Conservation (phyloP, 164 flowering plant species). For the Magnolia kwangsiensis region DNA sequence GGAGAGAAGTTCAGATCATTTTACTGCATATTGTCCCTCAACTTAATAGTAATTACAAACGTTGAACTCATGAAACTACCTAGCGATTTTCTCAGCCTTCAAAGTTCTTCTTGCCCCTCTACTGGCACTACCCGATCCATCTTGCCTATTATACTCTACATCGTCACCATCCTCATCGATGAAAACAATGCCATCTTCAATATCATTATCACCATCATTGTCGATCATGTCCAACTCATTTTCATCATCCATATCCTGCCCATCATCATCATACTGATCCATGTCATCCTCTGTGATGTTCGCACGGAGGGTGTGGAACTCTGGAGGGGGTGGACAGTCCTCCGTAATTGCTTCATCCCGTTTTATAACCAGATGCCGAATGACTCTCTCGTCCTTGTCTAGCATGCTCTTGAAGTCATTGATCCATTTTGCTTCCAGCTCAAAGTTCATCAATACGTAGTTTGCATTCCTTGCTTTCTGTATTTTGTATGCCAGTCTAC, state of each 20-base stretch:
- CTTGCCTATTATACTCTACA: neutral
- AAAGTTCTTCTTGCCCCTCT: conserved; percentile 13
- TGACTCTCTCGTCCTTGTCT: conserved; percentile 87
- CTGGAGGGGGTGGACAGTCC: conserved; percentile 88
- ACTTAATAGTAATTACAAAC: neutral
- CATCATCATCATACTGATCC: conserved; percentile 30
- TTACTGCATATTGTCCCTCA: too few relatives aligned
- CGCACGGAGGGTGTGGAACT: conserved; percentile 56
- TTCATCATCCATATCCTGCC: conserved; percentile 12
- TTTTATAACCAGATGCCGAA: conserved; percentile 93
- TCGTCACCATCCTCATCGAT: conserved; percentile 15
- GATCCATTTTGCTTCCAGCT: conserved; percentile 74
- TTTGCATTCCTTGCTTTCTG: conserved; percentile 78
- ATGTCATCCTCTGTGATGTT: conserved; percentile 35
- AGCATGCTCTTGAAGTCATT: conserved; percentile 84
- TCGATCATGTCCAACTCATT: conserved; percentile 1
- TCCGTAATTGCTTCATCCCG: conserved; percentile 72
- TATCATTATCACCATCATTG: conserved; percentile 13
- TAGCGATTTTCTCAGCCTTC: conserved; percentile 29
- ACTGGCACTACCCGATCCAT: conserved; percentile 7
- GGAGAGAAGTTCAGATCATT: too few relatives aligned
- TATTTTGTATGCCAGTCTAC: conserved; percentile 88
- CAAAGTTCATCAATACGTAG: conserved; percentile 91
- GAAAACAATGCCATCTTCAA: neutral
- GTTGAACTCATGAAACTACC: conserved; percentile 6